phyloP scores from a whole-genome alignment of 139 green algal species.

The Micractinium sp. region DNA sequence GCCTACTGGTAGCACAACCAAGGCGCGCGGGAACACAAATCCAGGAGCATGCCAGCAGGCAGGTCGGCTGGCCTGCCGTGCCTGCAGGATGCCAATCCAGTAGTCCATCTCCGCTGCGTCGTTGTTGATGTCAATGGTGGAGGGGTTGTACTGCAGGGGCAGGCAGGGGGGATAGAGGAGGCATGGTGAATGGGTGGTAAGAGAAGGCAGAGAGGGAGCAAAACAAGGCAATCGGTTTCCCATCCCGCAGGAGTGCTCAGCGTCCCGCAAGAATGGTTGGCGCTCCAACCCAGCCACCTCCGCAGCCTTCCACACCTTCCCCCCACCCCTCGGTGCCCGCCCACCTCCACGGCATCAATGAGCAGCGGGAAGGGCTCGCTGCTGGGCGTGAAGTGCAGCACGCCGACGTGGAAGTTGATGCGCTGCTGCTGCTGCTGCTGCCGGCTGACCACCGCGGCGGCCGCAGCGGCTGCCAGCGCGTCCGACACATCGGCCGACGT shows the following conservation, averaged over 20 bases:
- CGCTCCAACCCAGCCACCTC: background rate
- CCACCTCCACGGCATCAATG: constrained; percentile 55
- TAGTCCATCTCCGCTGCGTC: constrained; percentile 85
- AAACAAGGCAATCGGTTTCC: background rate
- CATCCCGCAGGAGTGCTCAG: too few relatives aligned
- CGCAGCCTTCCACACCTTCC: background rate
- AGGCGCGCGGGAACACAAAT: too few relatives aligned
- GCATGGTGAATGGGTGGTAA: background rate
- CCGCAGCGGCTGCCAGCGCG: background rate
- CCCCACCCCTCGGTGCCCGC: background rate
- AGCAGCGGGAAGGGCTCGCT: constrained; percentile 93
- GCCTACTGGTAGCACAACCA: too few relatives aligned
- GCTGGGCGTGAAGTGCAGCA: constrained; percentile 92
- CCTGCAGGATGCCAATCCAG: constrained; percentile 85
- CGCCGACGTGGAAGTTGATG: constrained; percentile 87
- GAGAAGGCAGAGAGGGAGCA: background rate
- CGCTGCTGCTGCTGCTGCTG: constrained; percentile 19
- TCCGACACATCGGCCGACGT: constrained; percentile 4
- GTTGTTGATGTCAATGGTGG: constrained; percentile 89
- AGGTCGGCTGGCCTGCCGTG: background rate
- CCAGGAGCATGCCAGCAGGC: background rate
- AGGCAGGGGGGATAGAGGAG: background rate
- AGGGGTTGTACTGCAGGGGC: constrained; percentile 85
- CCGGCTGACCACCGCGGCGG: background rate
- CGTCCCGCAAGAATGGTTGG: background rate